These are phyloP conservation scores for Musa beccarii DNA, from an alignment of 176 grass and related monocot genomes.

Conservation along the genomic window DNA sequence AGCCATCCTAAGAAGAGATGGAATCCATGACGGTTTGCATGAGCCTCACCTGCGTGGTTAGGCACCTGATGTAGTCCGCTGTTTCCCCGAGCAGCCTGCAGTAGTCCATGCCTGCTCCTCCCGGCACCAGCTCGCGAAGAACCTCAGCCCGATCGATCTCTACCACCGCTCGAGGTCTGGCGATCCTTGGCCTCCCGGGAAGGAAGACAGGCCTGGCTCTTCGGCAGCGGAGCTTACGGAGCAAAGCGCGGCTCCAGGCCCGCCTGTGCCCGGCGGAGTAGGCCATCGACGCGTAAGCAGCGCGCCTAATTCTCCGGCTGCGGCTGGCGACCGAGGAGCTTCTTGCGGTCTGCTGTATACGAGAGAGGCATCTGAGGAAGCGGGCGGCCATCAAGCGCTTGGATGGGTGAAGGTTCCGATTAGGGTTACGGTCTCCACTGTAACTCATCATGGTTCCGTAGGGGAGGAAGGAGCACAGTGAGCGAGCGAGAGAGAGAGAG, in stretches of 20 bases:
- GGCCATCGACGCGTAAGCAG: slow-evolving; percentile 13
- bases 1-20: neutral
- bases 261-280: neutral
- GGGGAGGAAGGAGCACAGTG: too few relatives aligned
- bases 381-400: neutral
- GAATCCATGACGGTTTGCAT: slow-evolving; percentile 5
- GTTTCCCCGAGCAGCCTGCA: slow-evolving; percentile 20
- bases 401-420: neutral
- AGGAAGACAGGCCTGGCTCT: neutral
- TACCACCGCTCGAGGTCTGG: too few relatives aligned
- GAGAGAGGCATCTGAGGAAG: slow-evolving; percentile 11
- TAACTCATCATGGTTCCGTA: neutral
- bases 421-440: neutral
- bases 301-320: neutral
- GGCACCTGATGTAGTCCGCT: slow-evolving; percentile 12
- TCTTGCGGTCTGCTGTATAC: neutral
- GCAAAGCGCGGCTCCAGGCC: slow-evolving; percentile 16
- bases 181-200: neutral
- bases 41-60: slow-evolving; percentile 7
- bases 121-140: slow-evolving; percentile 8
- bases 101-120: slow-evolving; percentile 10
- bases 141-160: too few relatives aligned
- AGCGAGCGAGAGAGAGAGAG: neutral
- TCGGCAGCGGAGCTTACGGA: neutral
- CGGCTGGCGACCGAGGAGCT: neutral